These are phyloP conservation scores for Polygonum aviculare DNA, from an alignment of 148 eudicot species.

Conservation along the genomic window DNA sequence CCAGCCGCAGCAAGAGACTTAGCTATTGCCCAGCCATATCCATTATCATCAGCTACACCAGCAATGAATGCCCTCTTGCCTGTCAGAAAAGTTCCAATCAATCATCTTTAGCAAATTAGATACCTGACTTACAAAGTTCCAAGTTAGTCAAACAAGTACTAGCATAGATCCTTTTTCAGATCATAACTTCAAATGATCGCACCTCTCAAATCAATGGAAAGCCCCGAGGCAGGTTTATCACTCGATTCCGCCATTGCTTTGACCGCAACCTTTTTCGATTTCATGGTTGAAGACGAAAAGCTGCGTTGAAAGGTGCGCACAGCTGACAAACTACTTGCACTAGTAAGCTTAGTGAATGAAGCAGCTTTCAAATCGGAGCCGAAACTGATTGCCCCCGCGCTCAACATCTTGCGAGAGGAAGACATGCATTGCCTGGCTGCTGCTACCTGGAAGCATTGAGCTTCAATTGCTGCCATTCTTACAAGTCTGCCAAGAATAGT, in stretches of 20 bases:
- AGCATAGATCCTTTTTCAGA: neutral
- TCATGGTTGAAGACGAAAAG: conserved; percentile 33
- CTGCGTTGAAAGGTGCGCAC: conserved; percentile 27
- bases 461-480: conserved; percentile 63
- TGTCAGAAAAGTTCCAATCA: conserved; percentile 12
- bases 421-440: conserved; percentile 42
- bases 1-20: conserved; percentile 95
- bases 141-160: neutral
- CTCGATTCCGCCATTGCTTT: conserved; percentile 64
- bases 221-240: conserved; percentile 51
- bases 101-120: neutral
- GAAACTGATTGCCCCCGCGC: conserved; percentile 31
- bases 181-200: conserved; percentile 3
- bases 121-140: neutral
- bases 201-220: conserved; percentile 81
- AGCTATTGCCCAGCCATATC: conserved; percentile 99
- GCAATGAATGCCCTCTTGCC: conserved; percentile 96
- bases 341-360: conserved; percentile 44
- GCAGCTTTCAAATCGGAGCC: conserved; percentile 20
- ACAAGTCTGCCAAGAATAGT: neutral
- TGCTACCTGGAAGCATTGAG: conserved; percentile 55
- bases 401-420: conserved; percentile 29
- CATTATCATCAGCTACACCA: conserved; percentile 92
- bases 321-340: conserved; percentile 42
- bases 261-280: conserved; percentile 27